Evolutionary conservation across 1,139 yeast genomes (phyloP).

Genomic region (Trichomonascaceae sp.): DNA sequence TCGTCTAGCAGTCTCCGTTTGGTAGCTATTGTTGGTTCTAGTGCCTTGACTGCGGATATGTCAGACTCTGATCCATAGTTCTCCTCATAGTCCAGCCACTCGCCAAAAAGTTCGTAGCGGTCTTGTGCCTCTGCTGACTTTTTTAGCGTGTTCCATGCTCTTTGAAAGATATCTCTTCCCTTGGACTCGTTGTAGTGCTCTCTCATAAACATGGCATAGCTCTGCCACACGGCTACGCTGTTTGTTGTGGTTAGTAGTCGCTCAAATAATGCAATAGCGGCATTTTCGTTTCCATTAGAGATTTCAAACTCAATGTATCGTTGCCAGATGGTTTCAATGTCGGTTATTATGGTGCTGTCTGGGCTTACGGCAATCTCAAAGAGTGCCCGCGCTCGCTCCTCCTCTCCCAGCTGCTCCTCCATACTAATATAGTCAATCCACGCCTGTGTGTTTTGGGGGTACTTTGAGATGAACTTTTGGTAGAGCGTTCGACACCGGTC

Average conservation of each 20-base stretch:
- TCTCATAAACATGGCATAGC: constrained; percentile 42
- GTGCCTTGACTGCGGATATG: constrained; percentile 27
- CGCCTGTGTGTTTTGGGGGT: constrained; percentile 30
- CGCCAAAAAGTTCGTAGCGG: constrained; percentile 44
- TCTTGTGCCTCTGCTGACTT: constrained; percentile 28
- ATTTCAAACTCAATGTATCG: constrained; percentile 45
- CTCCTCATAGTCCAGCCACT: constrained; percentile 54
- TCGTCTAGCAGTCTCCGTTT: constrained; percentile 32
- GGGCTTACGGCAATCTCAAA: constrained; percentile 37
- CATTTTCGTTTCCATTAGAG: constrained; percentile 43
- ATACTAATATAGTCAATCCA: constrained; percentile 55
- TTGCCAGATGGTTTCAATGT: constrained; percentile 35
- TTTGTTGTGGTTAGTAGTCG: constrained; percentile 27
- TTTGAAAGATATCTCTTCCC: constrained; percentile 45
- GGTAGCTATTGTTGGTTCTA: constrained; percentile 47
- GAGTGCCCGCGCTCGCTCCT: constrained; percentile 50
- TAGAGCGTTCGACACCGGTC: constrained; percentile 66
- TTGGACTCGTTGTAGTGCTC: constrained; percentile 34
- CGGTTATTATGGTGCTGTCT: constrained; percentile 10
- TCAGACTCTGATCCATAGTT: constrained; percentile 42
- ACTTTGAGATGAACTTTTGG: constrained; percentile 50
- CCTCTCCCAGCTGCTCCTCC: constrained; percentile 60
- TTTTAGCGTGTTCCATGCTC: constrained; percentile 39
- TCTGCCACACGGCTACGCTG: constrained; percentile 44
- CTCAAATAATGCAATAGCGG: constrained; percentile 43